Evolutionary conservation across 208 protist genomes (phyloP), one percentile per base, ranked within the genome.

Genomic region (Trypanosoma avium): DNA sequence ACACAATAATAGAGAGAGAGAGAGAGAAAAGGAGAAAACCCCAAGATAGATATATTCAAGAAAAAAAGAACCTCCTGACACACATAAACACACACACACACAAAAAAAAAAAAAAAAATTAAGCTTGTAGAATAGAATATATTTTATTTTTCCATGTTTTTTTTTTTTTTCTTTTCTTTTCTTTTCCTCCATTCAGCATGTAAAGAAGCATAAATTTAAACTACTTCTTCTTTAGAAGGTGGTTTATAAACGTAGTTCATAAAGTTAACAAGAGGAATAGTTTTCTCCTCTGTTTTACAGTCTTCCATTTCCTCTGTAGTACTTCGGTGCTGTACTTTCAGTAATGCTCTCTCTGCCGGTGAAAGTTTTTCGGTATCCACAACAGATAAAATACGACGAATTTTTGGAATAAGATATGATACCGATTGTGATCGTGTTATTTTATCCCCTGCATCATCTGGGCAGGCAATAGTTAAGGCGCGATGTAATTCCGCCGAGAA

Each of bases 391-490:
- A 94, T 30, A 22, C 17, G 22, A 22, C 40, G 48, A 27, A 88
- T 76, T 13, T 75, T 50, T 45, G 58, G 54, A 0, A 79, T 30
- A 17, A 94, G 45, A 70, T 70, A 78, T 2, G 59, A 32, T 6
- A 71, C 32, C 8, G 88, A 92, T 1, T 29, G 50, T 35, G 78
- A 88, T 12, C 56, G 60, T 3, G 88, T 90, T 7, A 94, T 56
- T 19, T 60, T 60, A 35, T 68, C 29, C 0, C 83, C 88, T 4
- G 74, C 53, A 57, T 92, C 79, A 2, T 21, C 5, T 6, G n/a
- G n/a, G n/a, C 77, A 80, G 53, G 42, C 56, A 4, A 9, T 27
- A 10, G 63, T 57, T 5, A 93, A 29, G 12, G 79, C 76, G 10
- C 47, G 60, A 12, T 40, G 21, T 40, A 93, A 57, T 62, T 82